Evolutionary conservation across 768 basidiomycete genomes (phyloP), one percentile per base, ranked within the genome.

Genomic region (Auricularia auricula-judae): DNA sequence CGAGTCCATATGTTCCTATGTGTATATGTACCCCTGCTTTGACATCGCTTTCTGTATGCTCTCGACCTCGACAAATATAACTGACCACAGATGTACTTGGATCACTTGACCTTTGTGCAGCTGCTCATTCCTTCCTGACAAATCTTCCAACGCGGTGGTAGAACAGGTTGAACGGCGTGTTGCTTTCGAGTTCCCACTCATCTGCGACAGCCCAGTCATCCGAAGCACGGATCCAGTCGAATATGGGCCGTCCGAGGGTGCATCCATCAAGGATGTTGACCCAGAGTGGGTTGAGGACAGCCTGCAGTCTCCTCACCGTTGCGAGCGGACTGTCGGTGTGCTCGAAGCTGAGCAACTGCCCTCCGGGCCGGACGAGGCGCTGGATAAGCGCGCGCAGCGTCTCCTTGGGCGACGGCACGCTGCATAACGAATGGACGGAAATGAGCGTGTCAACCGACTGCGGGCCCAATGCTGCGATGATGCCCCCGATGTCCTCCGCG

Each of bases 261-360:
- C 69, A 70, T 11, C 69, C 69, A 36, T 64, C 62, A 35, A 68
- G 11, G 58, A 60, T 73, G 0, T 77, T 53, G 4, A 70, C 70
- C 89, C 89, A 91, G 4, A 90, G 4, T 0, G 88, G 88, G 1
- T 85, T 80, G 89, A 88, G 90, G 59, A 88, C 79, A 0, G 76
- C 66, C 72, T 91, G 89, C 86, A 87, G 90, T 82, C 83, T 82
- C 8, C 81, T 81, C 2, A 88, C 81, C 66, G 86, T 83, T 4
- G 68, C 62, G 0, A 74, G 71, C 1, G 76, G 80, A 67, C 80
- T 86, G 62, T 78, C 73, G 8, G 90, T 86, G 66, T 91, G 89
- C 72, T 91, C 89, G 66, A 83, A 85, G 69, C 85, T 85, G 18
- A 91, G 75, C 0, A 91, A 63, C 62, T 80, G 77, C 0, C 89